Evolutionary conservation across 108 stramenopile genomes (phyloP), one percentile per base, ranked within the genome.

Genomic region (Skeletonema potamos): DNA sequence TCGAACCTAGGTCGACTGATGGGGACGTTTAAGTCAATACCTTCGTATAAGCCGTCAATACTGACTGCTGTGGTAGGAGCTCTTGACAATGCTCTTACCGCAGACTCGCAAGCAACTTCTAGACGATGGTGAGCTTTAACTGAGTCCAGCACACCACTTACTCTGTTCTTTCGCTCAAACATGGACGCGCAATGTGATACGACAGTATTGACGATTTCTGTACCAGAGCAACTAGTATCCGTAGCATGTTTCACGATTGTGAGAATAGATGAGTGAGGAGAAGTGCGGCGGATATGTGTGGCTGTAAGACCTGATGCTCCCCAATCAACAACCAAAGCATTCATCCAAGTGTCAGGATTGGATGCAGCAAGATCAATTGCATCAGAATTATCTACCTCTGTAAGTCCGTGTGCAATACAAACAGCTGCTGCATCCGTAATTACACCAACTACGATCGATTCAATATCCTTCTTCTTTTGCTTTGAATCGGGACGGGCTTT

Each of bases 21-120:
- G 17, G 83, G 73, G 17, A 90, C 88, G 18, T 87, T 75, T 55
- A 86, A 77, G 73, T 92, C 92, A 67, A 90, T 81, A n/a, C 92
- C 92, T 72, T 92, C 92, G 61, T 85, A 89, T 48, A 92, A 66
- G 27, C 86, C 81, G 66, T 92, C 92, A 13, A 90, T 79, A 18
- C 80, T 80, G 36, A 87, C 84, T 37, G 85, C 78, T n/a, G 85
- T 70, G 33, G 84, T 87, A 36, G 79, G 81, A 22, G 75, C 77
- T 36, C 77, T 75, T 36, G 83, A 79, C 27, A 92, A 57, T 12
- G 87, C 89, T 34, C 80, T 79, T 48, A 92, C 73, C 0, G 82
- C 89, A 26, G 76, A 63, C 64, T 92, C 89, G 59, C 85, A 85
- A 15, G 86, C 89, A 66, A 73, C 58, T 34, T 79, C 82, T 24